Percentiles rank a stretch among this genome's conserved stretches.
These are phyloP conservation scores for Pyricularia grisea DNA, from an alignment of 2,329 filamentous ascomycete genomes.

Conservation along the genomic window DNA sequence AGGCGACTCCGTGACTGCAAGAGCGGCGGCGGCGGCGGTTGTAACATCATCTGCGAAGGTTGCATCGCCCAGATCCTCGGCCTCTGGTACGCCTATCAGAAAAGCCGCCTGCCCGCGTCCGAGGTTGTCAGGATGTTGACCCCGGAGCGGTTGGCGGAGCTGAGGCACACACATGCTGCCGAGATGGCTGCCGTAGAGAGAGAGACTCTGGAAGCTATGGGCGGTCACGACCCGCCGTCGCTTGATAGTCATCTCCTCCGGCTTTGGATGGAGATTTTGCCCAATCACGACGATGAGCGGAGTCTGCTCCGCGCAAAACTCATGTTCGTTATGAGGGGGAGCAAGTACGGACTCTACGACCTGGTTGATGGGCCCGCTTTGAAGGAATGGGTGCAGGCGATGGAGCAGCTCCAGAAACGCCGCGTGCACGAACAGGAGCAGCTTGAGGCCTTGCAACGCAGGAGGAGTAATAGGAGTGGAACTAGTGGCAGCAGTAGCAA, in stretches of 20 bases:
- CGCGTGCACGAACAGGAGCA: background rate
- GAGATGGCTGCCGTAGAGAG: background rate
- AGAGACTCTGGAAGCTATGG: background rate
- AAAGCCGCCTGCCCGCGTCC: background rate
- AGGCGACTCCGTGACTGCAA: background rate
- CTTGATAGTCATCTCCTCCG: background rate
- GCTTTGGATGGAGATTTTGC: background rate
- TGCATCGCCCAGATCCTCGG: background rate
- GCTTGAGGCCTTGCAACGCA: background rate
- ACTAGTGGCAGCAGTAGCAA: background rate
- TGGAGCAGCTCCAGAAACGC: background rate
- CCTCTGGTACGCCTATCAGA: background rate
- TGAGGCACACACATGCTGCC: background rate
- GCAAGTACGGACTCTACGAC: background rate
- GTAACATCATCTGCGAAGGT: background rate
- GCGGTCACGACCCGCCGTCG: background rate
- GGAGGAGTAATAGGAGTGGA: background rate
- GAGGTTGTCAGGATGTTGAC: background rate
- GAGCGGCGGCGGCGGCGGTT: background rate
- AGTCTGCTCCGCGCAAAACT: background rate
- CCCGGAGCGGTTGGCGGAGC: background rate
- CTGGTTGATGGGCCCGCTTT: background rate
- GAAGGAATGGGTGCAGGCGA: background rate
- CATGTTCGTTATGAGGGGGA: background rate
- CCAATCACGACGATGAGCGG: background rate